Conservation (phyloP, 1,284 basidiomycete species). For the Heterobasidion irregulare region DNA sequence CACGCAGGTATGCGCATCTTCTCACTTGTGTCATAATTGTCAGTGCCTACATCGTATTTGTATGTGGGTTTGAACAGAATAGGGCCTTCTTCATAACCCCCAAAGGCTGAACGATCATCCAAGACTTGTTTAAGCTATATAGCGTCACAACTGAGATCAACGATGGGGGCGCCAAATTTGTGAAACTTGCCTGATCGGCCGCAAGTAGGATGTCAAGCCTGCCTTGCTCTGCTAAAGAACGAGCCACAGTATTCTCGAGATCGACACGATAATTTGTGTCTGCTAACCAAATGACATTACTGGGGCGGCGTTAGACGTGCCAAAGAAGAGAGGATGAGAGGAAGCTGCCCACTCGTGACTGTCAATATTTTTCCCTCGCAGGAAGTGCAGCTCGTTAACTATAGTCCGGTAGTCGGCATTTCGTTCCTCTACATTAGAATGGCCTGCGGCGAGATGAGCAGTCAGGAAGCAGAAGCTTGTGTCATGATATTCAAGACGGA, state of each 20-base stretch:
- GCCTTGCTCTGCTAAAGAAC: conserved; percentile 51
- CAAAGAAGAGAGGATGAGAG: not conserved
- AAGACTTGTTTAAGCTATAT: conserved; percentile 67
- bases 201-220: conserved; percentile 70
- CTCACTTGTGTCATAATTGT: conserved; percentile 91
- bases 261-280: conserved; percentile 96
- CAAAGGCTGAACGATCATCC: conserved; percentile 65
- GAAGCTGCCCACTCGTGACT: conserved; percentile 73
- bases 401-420: conserved; percentile 94
- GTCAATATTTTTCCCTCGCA: conserved; percentile 81
- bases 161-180: not conserved
- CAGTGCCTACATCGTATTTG: conserved; percentile 77
- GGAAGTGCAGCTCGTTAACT: conserved; percentile 73
- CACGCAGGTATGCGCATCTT: conserved; percentile 96
- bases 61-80: conserved; percentile 87
- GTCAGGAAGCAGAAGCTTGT: conserved; percentile 94
- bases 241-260: conserved; percentile 74
- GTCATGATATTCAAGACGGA: conserved; percentile 87
- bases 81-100: conserved; percentile 83
- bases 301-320: conserved; percentile 19
- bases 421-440: conserved; percentile 82
- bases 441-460: conserved; percentile 93
- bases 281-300: conserved; percentile 88
- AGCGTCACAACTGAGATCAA: not conserved
- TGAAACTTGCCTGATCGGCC: conserved; percentile 70